Conservation (phyloP, 2,329 filamentous ascomycete species). For the Acrodontium crateriforme region DNA sequence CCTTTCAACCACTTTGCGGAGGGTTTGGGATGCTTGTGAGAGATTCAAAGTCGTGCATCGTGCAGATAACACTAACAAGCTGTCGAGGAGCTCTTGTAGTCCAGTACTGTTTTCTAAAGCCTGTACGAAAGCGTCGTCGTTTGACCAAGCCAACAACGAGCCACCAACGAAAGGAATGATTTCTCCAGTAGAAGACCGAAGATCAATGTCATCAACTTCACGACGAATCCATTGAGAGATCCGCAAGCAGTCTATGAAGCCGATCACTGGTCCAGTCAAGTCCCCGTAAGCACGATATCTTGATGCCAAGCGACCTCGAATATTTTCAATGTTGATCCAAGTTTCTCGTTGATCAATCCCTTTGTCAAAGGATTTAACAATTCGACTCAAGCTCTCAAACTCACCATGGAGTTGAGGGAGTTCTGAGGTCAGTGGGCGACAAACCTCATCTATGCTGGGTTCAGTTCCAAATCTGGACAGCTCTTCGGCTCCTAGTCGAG, state of each 20-base stretch:
- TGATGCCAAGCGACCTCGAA: slow-evolving; percentile 54
- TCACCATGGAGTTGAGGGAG: slow-evolving; percentile 65
- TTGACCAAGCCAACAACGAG: slow-evolving; percentile 8
- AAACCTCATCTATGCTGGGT: slow-evolving; percentile 53
- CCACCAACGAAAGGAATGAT: slow-evolving; percentile 14
- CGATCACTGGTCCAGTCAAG: slow-evolving; percentile 62
- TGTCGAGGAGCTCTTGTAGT: slow-evolving; percentile 12
- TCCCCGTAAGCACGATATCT: slow-evolving; percentile 74
- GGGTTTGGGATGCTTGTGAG: slow-evolving; percentile 3
- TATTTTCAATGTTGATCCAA: slow-evolving; percentile 35
- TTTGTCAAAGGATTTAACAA: slow-evolving; percentile 7
- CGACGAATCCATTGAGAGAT: slow-evolving; percentile 9
- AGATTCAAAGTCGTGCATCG: slow-evolving; percentile 7
- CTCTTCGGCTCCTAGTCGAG: slow-evolving; percentile 48
- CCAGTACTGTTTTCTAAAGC: slow-evolving; percentile 5
- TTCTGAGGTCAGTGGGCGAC: slow-evolving; percentile 55
- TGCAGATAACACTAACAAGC: slow-evolving; percentile 11
- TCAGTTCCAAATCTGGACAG: slow-evolving; percentile 50
- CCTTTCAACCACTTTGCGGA: slow-evolving; percentile 43
- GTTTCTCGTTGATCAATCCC: not conserved
- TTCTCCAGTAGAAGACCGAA: not conserved
- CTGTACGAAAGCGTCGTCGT: slow-evolving; percentile 11
- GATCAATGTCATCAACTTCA: not conserved
- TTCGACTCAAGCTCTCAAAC: slow-evolving; percentile 35
- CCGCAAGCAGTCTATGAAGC: slow-evolving; percentile 62